Conservation (phyloP, 1,139 yeast species). For the Debaryomyces subglobosus region DNA sequence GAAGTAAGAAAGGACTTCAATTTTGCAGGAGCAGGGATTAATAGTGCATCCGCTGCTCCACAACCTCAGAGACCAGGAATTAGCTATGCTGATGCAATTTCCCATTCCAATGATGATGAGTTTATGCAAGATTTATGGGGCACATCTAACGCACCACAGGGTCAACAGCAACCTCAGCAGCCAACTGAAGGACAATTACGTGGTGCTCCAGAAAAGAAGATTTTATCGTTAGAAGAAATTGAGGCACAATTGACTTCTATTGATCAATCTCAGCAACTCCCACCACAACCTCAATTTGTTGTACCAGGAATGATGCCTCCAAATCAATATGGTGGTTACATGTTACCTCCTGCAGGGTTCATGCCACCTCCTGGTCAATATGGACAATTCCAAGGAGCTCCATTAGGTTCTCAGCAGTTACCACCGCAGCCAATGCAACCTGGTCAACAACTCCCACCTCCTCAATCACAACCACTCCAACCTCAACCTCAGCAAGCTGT, state of each 20-base stretch:
- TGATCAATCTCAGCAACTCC: slow-evolving; percentile 33
- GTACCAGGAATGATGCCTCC: slow-evolving; percentile 46
- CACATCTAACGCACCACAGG: slow-evolving; percentile 35
- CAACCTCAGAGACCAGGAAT: slow-evolving; percentile 29
- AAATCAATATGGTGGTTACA: slow-evolving; percentile 42
- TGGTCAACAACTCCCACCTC: slow-evolving; percentile 19
- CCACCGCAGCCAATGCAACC: slow-evolving; percentile 25
- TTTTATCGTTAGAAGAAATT: slow-evolving; percentile 72
- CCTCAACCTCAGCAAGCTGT: slow-evolving; percentile 6
- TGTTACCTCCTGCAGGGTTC: slow-evolving; percentile 45
- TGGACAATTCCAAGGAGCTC: slow-evolving; percentile 33
- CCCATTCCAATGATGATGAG: slow-evolving; percentile 46
- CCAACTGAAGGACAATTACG: slow-evolving; percentile 10
- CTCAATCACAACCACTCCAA: slow-evolving; percentile 14
- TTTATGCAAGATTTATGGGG: slow-evolving; percentile 58
- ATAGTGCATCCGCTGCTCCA: slow-evolving; percentile 16
- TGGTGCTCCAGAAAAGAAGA: slow-evolving; percentile 38
- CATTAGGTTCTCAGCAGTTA: slow-evolving; percentile 29
- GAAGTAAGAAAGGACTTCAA: slow-evolving; percentile 72
- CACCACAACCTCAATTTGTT: slow-evolving; percentile 35
- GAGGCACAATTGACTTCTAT: slow-evolving; percentile 70
- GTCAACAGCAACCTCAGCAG: slow-evolving; percentile 14
- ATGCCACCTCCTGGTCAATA: slow-evolving; percentile 47
- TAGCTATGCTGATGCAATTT: slow-evolving; percentile 65
- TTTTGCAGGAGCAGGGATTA: slow-evolving; percentile 53